Evolutionary conservation across 352 stramenopile genomes (phyloP).

Genomic region (Phytophthora brassicae): DNA sequence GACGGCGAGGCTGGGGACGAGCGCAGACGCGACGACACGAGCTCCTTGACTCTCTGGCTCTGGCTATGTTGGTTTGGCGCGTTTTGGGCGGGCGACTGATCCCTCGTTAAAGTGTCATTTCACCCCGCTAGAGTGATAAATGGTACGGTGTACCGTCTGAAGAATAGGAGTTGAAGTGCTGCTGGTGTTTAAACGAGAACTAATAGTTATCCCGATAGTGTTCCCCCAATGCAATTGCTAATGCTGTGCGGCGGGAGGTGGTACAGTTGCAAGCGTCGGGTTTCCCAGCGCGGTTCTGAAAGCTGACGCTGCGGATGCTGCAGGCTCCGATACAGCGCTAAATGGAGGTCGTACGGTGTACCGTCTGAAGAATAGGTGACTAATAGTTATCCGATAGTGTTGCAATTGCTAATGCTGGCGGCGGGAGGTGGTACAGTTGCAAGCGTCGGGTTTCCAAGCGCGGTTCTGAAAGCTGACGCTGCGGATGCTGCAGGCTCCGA

Average conservation of each 20-base stretch:
- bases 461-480: not conserved
- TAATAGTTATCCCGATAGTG: not conserved
- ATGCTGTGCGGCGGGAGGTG: not conserved
- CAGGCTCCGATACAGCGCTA: no score
- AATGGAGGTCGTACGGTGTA: no score
- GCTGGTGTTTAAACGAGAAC: not conserved
- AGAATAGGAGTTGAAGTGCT: not conserved
- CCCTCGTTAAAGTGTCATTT: constrained; percentile 7
- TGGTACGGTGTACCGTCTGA: not conserved
- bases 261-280: not conserved
- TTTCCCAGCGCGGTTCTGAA: not conserved
- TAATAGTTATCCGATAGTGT: not conserved
- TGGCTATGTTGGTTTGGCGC: constrained; percentile 6
- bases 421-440: not conserved
- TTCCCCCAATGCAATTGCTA: not conserved
- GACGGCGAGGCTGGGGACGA: not conserved
- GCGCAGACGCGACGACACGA: constrained; percentile 2
- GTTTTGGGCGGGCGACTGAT: constrained; percentile 12
- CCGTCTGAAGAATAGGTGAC: no score
- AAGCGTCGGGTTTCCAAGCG: not conserved
- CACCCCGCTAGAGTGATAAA: constrained; percentile 2
- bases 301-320: no score
- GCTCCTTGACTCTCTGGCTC: constrained; percentile 2
- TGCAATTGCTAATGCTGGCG: constrained; percentile 1
- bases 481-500: no score